Conservation (phyloP, 345 rosid species). For the Camelina hispida region DNA sequence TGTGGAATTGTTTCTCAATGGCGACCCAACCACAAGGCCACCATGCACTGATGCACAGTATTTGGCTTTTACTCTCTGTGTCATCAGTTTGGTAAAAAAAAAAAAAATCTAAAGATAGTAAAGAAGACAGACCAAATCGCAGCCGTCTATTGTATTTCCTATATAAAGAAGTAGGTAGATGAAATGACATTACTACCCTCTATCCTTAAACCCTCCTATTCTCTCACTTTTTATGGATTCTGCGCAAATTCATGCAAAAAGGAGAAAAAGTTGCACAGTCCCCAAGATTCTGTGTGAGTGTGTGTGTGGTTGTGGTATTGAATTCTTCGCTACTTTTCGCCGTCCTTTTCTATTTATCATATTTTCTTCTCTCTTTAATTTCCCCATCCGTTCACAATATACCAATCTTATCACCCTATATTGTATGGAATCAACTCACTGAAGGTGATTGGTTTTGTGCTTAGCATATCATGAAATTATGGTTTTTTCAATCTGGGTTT, state of each 20-base stretch:
- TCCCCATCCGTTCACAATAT: conserved; percentile 4
- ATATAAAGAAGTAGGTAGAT: not conserved
- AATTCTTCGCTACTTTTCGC: conserved; percentile 27
- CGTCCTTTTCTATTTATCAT: conserved; percentile 26
- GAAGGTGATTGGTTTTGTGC: conserved; percentile 17
- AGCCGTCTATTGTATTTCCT: conserved; percentile 9
- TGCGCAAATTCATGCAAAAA: conserved; percentile 41
- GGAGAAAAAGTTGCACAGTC: conserved; percentile 29
- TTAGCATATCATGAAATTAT: not conserved
- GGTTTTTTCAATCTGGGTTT: conserved; percentile 4
- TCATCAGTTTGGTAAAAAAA: not conserved
- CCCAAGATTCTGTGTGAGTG: conserved; percentile 36
- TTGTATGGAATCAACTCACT: conserved; percentile 1
- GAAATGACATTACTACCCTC: conserved; percentile 28
- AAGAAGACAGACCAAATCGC: conserved; percentile 9
- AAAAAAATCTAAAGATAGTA: not conserved
- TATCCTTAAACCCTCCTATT: conserved; percentile 15
- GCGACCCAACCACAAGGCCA: not conserved
- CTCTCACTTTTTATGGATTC: conserved; percentile 10
- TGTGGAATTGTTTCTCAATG: not conserved
- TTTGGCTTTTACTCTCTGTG: conserved; percentile 1
- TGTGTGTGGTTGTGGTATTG: conserved; percentile 29
- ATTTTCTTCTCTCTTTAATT: not conserved
- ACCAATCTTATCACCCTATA: not conserved
- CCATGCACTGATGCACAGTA: conserved; percentile 9